Percentiles rank a stretch among this genome's conserved stretches.
phyloP scores from a whole-genome alignment of 805 yeast genomes.

The Zygoascus ofunaensis region DNA sequence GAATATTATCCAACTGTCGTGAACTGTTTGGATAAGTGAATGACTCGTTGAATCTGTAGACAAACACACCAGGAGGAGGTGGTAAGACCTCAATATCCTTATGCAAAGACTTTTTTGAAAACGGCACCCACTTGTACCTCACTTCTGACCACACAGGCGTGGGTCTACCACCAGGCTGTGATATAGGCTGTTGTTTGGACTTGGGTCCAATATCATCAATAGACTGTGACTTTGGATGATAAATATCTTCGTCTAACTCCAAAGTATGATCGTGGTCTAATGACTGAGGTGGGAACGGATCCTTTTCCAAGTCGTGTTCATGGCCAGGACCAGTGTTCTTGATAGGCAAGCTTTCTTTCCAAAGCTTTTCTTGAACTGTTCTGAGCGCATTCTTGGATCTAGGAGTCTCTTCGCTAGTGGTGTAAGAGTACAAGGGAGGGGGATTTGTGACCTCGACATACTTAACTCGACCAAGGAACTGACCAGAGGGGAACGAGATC shows the following conservation, averaged over 20 bases:
- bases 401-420: neutral
- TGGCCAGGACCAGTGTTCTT: neutral
- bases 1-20: slow-evolving; percentile 56
- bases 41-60: slow-evolving; percentile 73
- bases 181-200: neutral
- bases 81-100: slow-evolving; percentile 49
- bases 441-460: slow-evolving; percentile 68
- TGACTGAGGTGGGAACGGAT: neutral
- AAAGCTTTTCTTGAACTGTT: neutral
- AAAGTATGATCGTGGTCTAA: neutral
- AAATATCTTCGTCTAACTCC: neutral
- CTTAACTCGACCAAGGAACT: slow-evolving; percentile 69
- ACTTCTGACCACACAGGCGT: neutral
- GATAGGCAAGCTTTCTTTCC: slow-evolving; percentile 2
- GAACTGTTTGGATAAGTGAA: slow-evolving; percentile 78
- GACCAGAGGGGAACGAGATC: slow-evolving; percentile 71
- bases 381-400: neutral
- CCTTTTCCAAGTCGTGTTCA: neutral
- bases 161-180: neutral
- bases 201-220: neutral
- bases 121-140: slow-evolving; percentile 28
- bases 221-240: neutral
- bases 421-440: neutral
- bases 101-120: slow-evolving; percentile 41
- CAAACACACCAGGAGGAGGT: slow-evolving; percentile 88